These are phyloP conservation scores for Desmodesmus armatus DNA, from an alignment of 139 green algal species.

Conservation along the genomic window DNA sequence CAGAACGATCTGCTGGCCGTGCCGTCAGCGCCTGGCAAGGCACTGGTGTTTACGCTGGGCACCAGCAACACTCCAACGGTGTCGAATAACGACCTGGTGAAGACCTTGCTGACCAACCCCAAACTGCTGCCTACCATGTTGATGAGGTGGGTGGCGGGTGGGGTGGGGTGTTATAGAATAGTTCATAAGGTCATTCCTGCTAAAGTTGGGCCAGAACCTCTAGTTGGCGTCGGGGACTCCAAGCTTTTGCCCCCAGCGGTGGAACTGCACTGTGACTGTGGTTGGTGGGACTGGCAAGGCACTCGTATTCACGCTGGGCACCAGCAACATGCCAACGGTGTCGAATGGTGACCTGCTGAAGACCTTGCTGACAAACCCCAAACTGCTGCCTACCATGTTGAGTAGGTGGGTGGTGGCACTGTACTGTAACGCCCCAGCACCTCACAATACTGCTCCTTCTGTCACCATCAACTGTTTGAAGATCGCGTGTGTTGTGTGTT, in stretches of 20 bases:
- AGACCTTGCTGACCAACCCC: not conserved
- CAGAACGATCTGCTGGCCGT: slow-evolving; percentile 28
- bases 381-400: not conserved
- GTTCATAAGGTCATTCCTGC: too few relatives aligned
- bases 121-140: slow-evolving; percentile 2
- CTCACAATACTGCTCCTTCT: not conserved
- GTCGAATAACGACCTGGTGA: not conserved
- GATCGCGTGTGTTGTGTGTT: too few relatives aligned
- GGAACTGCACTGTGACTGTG: not conserved
- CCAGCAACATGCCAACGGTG: not conserved
- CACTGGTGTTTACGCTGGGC: slow-evolving; percentile 30
- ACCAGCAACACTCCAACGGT: not conserved
- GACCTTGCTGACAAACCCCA: not conserved
- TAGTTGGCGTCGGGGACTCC: too few relatives aligned
- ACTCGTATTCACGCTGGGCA: slow-evolving; percentile 28
- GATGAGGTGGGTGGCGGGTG: not conserved
- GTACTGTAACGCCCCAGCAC: not conserved
- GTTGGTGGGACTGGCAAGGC: not conserved
- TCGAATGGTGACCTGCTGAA: not conserved
- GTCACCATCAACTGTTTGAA: too few relatives aligned
- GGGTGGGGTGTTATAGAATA: too few relatives aligned
- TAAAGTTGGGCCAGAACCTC: too few relatives aligned
- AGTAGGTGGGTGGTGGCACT: not conserved
- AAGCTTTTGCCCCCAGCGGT: too few relatives aligned
- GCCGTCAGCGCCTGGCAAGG: not conserved